Evolutionary conservation across 2,329 filamentous ascomycete species (phyloP), one percentile per base, ranked within the genome.

Genomic region (Trichoderma guizhouense): DNA sequence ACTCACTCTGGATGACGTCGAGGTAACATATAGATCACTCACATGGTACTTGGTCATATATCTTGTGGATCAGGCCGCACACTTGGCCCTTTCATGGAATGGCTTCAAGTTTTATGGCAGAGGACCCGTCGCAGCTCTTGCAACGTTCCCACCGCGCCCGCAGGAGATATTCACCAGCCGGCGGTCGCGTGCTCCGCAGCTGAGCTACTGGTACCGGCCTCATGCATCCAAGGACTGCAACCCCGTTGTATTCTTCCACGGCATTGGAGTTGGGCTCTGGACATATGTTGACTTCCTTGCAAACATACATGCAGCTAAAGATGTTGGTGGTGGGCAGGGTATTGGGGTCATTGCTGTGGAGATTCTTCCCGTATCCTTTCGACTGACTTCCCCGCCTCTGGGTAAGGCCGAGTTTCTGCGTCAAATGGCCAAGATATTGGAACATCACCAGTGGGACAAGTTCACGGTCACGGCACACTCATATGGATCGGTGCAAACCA

Each of bases 211-310:
- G 89, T 84, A 90, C 75, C 86, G 87, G 2, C 88, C 88, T 6
- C 91, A 93, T 76, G 88, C 88, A 1, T 74, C 74, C 12, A 28
- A 72, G 5, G 72, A 73, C 8, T 84, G 84, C 66, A 80, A 87
- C 0, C 91, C 91, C 0, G 80, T 93, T 8, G 79, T 93, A 5
- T 93, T 92, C 79, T 84, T 93, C 62, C 91, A 93, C 75, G 91
- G 91, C 18, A 92, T 93, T 63, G 90, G 91, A 55, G 84, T 93
- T 71, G 91, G 91, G 0, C 84, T 93, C 2, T 87, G 87, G 77
- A 86, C 90, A 0, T 92, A 93, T 75, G 81, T 85, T 14, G 78
- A 81, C 18, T 91, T 91, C 76, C 81, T 93, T 2, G 78, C 80
- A 39, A 84, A 86, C 64, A 79, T 92, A 51, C 83, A 85, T 73